A percentile compares a stretch with the other conserved stretches of the same genome.
Conservation (phyloP, 2,329 filamentous ascomycete species). For the Aspergillus japonicus region DNA sequence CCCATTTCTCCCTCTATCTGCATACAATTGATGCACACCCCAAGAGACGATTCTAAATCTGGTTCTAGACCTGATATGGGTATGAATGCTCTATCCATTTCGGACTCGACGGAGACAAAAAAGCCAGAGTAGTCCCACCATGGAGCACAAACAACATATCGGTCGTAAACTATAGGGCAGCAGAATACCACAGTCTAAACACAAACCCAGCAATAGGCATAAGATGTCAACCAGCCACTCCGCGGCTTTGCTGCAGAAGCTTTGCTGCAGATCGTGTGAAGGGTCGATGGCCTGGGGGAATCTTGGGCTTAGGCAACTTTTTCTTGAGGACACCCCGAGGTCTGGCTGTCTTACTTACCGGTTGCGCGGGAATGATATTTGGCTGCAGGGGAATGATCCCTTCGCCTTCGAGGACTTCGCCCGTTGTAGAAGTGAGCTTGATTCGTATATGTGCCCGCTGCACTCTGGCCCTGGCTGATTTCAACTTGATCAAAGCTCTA, state of each 20-base stretch:
- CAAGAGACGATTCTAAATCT: too few relatives aligned
- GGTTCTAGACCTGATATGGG: too few relatives aligned
- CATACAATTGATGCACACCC: too few relatives aligned
- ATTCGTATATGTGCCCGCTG: conserved; percentile 15
- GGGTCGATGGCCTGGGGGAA: not conserved
- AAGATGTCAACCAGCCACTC: not conserved
- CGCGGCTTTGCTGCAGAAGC: not conserved
- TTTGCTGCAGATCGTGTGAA: not conserved
- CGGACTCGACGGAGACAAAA: not conserved
- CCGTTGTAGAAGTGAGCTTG: conserved; percentile 11
- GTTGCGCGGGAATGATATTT: not conserved
- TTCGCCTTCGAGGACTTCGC: conserved; percentile 15
- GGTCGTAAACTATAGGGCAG: not conserved
- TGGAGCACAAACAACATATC: not conserved
- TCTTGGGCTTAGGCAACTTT: not conserved
- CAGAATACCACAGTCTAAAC: not conserved
- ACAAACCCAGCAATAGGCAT: not conserved
- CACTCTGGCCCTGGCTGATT: conserved; percentile 4
- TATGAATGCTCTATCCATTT: not conserved
- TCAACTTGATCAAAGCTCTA: conserved; percentile 12
- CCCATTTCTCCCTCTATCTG: too few relatives aligned
- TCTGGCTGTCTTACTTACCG: not conserved
- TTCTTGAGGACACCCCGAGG: not conserved
- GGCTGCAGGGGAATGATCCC: conserved; percentile 11
- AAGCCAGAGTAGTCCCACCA: not conserved